phyloP scores from a whole-genome alignment of 805 yeast genomes.

The Torulaspora maleeae region DNA sequence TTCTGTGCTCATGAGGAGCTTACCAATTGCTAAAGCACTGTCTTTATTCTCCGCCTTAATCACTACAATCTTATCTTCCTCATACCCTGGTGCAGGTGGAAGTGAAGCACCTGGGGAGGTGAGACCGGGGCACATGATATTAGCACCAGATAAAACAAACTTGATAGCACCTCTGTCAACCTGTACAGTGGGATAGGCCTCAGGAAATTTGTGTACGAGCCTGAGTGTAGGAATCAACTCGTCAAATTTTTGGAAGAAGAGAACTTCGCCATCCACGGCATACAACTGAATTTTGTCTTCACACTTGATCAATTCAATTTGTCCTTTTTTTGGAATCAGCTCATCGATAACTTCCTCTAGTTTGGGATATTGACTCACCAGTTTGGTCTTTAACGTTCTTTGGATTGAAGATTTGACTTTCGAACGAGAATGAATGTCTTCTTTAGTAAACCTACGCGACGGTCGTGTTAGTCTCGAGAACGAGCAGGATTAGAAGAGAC shows the following conservation, averaged over 20 bases:
- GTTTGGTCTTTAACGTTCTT: conserved; percentile 72
- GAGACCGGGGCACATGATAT: conserved; percentile 94
- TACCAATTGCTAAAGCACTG: conserved; percentile 86
- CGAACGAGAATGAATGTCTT: conserved; percentile 84
- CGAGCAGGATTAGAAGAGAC: not conserved
- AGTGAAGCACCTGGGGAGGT: conserved; percentile 79
- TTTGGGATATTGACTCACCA: conserved; percentile 68
- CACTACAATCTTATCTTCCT: conserved; percentile 64
- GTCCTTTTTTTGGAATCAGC: conserved; percentile 83
- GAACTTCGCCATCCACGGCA: conserved; percentile 64
- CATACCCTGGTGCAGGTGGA: conserved; percentile 61
- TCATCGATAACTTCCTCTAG: conserved; percentile 74
- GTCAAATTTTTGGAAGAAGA: conserved; percentile 77
- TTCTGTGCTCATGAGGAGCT: conserved; percentile 78
- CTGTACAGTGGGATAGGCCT: conserved; percentile 75
- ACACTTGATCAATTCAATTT: conserved; percentile 74
- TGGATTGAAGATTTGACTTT: conserved; percentile 94
- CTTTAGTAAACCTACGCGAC: conserved; percentile 57
- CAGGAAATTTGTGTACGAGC: conserved; percentile 76
- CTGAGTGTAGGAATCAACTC: conserved; percentile 70
- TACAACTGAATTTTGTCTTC: conserved; percentile 84
- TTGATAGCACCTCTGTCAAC: conserved; percentile 97
- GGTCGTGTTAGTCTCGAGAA: not conserved
- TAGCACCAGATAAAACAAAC: conserved; percentile 92
- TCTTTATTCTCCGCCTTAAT: conserved; percentile 93